These are phyloP conservation scores for Parasarocladium wereldwijsianum DNA, from an alignment of 2,329 filamentous ascomycete genomes.

Conservation along the genomic window DNA sequence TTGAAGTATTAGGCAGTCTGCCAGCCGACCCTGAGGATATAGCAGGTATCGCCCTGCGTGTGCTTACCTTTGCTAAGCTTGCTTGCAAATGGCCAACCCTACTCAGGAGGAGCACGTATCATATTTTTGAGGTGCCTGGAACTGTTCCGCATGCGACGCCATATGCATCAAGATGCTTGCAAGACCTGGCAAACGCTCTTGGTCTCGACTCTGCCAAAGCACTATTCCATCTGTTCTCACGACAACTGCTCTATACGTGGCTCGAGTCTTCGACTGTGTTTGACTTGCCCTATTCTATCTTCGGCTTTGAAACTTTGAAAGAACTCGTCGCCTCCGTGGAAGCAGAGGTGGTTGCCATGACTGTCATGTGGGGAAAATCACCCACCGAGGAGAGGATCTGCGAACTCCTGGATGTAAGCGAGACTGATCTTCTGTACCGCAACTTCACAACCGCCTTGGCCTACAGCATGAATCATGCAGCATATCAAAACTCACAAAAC, in stretches of 20 bases:
- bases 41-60: slow-evolving; percentile 75
- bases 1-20: slow-evolving; percentile 70
- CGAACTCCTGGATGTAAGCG: slow-evolving; percentile 42
- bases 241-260: slow-evolving; percentile 88
- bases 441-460: slow-evolving; percentile 70
- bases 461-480: slow-evolving; percentile 60
- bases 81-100: slow-evolving; percentile 78
- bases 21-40: slow-evolving; percentile 54
- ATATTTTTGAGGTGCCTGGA: slow-evolving; percentile 83
- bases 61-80: slow-evolving; percentile 61
- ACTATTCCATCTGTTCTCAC: slow-evolving; percentile 71
- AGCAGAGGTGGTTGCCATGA: slow-evolving; percentile 64
- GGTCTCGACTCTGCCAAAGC: slow-evolving; percentile 49
- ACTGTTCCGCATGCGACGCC: slow-evolving; percentile 47
- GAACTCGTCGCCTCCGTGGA: slow-evolving; percentile 58
- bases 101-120: slow-evolving; percentile 74
- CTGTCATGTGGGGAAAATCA: slow-evolving; percentile 64
- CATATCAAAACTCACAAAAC: slow-evolving; percentile 10
- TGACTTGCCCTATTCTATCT: slow-evolving; percentile 73
- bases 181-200: slow-evolving; percentile 49
- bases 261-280: slow-evolving; percentile 50
- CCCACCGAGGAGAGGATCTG: slow-evolving; percentile 38
- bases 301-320: slow-evolving; percentile 56
- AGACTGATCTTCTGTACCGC: slow-evolving; percentile 42
- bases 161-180: slow-evolving; percentile 62